Percentiles rank a stretch among this genome's conserved stretches.
Evolutionary conservation across 2,329 filamentous ascomycete genomes (phyloP).

Genomic region (Dothidotthia symphoricarpi): DNA sequence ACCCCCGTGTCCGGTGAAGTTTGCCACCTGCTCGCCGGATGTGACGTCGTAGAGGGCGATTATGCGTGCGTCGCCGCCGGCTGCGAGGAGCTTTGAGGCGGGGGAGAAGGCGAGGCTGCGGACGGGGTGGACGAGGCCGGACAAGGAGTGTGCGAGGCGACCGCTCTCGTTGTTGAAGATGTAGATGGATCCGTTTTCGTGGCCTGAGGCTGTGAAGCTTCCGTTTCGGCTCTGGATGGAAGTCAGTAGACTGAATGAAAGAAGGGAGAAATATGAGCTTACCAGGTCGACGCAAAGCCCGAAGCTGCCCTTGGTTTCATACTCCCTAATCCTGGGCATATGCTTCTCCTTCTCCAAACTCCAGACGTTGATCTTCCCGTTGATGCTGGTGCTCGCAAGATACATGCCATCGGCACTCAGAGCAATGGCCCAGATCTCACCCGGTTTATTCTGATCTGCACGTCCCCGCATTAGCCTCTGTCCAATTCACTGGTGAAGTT

Average conservation of each 20-base stretch:
- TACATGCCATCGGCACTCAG: slow-evolving; percentile 81
- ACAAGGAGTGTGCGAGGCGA: slow-evolving; percentile 79
- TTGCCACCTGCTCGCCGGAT: slow-evolving; percentile 89
- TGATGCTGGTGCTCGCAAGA: slow-evolving; percentile 82
- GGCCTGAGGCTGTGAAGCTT: slow-evolving; percentile 82
- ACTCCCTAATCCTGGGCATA: slow-evolving; percentile 69
- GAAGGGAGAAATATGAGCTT: slow-evolving; percentile 16
- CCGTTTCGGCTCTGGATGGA: slow-evolving; percentile 64
- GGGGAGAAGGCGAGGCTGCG: slow-evolving; percentile 86
- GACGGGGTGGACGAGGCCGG: slow-evolving; percentile 82
- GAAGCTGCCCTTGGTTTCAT: slow-evolving; percentile 91
- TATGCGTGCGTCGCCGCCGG: slow-evolving; percentile 82
- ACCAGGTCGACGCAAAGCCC: slow-evolving; percentile 82
- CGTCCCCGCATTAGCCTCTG: no score
- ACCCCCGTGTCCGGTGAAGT: slow-evolving; percentile 72
- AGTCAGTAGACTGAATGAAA: slow-evolving; percentile 2
- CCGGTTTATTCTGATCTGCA: slow-evolving; percentile 57
- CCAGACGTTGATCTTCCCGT: slow-evolving; percentile 89
- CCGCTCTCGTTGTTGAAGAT: slow-evolving; percentile 93
- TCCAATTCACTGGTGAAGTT: no score
- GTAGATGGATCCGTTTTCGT: slow-evolving; percentile 89
- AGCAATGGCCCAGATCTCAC: slow-evolving; percentile 83
- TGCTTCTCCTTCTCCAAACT: slow-evolving; percentile 55
- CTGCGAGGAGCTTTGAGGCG: slow-evolving; percentile 77
- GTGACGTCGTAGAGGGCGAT: slow-evolving; percentile 91